A percentile compares a stretch with the other conserved stretches of the same genome.
Conservation (phyloP, 148 eudicot genomes). For the Fallopia convolvulus region DNA sequence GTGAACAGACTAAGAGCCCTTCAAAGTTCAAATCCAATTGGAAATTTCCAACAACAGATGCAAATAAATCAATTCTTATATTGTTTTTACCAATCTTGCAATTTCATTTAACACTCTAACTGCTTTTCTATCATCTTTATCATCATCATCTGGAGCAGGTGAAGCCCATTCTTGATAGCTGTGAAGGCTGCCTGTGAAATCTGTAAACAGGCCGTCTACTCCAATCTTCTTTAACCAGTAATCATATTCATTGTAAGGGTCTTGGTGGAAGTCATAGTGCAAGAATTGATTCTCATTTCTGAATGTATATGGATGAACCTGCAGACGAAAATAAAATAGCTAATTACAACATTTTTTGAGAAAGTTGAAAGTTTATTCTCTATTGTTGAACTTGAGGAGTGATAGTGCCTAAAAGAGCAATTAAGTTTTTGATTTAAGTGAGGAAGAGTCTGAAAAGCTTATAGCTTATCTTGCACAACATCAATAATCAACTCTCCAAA, state of each 20-base stretch:
- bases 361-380: neutral
- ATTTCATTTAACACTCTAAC: constrained; percentile 43
- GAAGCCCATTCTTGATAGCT: constrained; percentile 65
- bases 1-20: neutral
- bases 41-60: neutral
- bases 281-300: constrained; percentile 67
- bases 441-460: neutral
- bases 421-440: neutral
- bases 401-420: neutral
- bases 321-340: constrained; percentile 12
- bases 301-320: constrained; percentile 96
- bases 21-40: neutral
- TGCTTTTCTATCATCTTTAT: constrained; percentile 22
- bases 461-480: neutral
- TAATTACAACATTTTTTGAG: neutral
- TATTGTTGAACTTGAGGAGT: neutral
- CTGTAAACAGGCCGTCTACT: constrained; percentile 88
- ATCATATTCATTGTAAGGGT: constrained; percentile 66
- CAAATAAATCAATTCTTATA: neutral
- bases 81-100: constrained; percentile 26
- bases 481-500: neutral
- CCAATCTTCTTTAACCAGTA: constrained; percentile 78
- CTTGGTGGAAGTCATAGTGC: constrained; percentile 73
- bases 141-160: constrained; percentile 28
- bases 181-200: constrained; percentile 88